These are phyloP conservation scores for Linanthus parryae DNA, from an alignment of 148 eudicot genomes.

Conservation along the genomic window DNA sequence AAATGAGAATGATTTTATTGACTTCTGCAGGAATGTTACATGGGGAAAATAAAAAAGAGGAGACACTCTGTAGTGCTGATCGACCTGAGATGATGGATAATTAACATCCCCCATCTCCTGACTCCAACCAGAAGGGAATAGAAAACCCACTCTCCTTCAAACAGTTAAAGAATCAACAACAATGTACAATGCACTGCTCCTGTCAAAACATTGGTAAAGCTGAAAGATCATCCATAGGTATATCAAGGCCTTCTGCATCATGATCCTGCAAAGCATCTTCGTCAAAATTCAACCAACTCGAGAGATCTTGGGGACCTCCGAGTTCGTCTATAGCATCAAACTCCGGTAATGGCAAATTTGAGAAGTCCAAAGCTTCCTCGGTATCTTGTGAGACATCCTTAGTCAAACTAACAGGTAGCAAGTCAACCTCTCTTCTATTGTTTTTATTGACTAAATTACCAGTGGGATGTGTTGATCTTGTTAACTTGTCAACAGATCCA, in stretches of 20 bases:
- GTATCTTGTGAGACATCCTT: slow-evolving; percentile 35
- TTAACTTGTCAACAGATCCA: slow-evolving; percentile 19
- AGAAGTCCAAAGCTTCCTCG: slow-evolving; percentile 37
- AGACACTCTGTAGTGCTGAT: no score
- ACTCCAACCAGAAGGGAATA: neutral
- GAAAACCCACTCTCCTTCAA: neutral
- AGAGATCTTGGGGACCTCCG: slow-evolving; percentile 59
- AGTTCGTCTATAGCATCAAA: slow-evolving; percentile 59
- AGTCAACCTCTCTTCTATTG: slow-evolving; percentile 39
- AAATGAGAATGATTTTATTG: no score
- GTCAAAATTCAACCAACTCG: slow-evolving; percentile 72
- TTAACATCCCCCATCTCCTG: no score
- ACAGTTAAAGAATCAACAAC: slow-evolving; percentile 21
- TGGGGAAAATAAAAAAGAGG: no score
- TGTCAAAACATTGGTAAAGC: slow-evolving; percentile 61
- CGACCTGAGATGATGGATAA: no score
- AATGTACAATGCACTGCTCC: slow-evolving; percentile 37
- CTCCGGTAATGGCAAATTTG: slow-evolving; percentile 42
- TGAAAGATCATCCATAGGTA: slow-evolving; percentile 90
- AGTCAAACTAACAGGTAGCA: slow-evolving; percentile 30
- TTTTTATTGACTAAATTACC: slow-evolving; percentile 20
- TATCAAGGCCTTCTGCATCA: slow-evolving; percentile 56
- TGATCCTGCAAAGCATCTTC: slow-evolving; percentile 57
- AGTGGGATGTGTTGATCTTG: slow-evolving; percentile 34
- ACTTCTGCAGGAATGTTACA: no score